Evolutionary conservation across 1,139 yeast species (phyloP), one percentile per base, ranked within the genome.

Genomic region (Pichia sp.): DNA sequence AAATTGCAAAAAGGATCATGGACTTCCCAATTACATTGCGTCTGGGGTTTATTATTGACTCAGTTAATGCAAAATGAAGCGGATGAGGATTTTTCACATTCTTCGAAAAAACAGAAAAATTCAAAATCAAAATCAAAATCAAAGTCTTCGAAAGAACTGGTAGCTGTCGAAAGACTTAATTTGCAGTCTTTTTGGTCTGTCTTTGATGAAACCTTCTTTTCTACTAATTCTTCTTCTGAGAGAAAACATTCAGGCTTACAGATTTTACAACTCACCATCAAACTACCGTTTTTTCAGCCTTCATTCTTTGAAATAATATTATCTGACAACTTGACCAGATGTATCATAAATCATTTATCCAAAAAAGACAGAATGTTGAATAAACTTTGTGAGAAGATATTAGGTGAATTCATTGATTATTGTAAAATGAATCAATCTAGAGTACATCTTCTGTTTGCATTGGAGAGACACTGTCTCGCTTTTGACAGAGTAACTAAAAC

Each of bases 211-310:
- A 73, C 83, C 1, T 76, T 85, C 49, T 90, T 92, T 57, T 69
- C 87, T 4, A 79, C 76, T 33, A 78, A 83, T 52, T 72, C 96
- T 0, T 85, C 96, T 1, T 79, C 81, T 39, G 97, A 90, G 62
- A 73, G 96, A 50, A 92, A 90, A 59, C 85, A 74, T 61, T 77
- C 87, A 77, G 98, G 97, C 0, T 78, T 90, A 55, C 85, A 85
- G 55, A 73, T 90, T 5, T 79, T 90, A 53, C 68, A 64, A 36
- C 68, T 73, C 42, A 71, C 79, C 41, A 61, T 82, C 8, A 50
- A 64, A 1, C 51, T 67, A 3, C 60, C 71, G 0, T 53, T 63
- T 1, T 57, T 62, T 2, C 60, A 64, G 31, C 54, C 64, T 2
- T 29, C 36, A 27, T 48, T 37, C 35, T 48, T 38, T 32, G 4